A percentile compares a stretch with the other conserved stretches of the same genome.
These are phyloP conservation scores for Termitomyces heimii DNA, from an alignment of 768 basidiomycete genomes.

Conservation along the genomic window DNA sequence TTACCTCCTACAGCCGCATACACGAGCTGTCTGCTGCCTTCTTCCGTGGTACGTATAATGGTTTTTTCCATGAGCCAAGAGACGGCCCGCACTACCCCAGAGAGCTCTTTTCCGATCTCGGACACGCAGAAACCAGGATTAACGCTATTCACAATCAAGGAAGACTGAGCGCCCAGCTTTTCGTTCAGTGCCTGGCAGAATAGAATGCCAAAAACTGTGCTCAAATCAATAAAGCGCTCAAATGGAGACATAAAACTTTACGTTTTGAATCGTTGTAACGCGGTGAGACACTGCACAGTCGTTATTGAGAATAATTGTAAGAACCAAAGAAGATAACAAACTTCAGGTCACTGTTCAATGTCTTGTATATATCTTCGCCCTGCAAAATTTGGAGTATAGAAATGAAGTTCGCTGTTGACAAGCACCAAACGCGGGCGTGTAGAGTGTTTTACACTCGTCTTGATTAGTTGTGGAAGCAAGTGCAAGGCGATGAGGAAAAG, in stretches of 20 bases:
- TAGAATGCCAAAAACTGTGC: conserved; percentile 30
- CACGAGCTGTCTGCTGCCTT: conserved; percentile 9
- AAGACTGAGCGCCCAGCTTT: conserved; percentile 15
- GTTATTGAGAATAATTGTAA: too few relatives aligned
- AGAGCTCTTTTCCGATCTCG: conserved; percentile 22
- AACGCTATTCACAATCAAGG: conserved; percentile 26
- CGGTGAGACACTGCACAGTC: not conserved
- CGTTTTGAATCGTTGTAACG: not conserved
- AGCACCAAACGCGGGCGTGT: conserved; percentile 32
- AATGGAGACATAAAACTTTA: too few relatives aligned
- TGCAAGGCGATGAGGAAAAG: conserved; percentile 32
- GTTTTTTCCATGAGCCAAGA: conserved; percentile 19
- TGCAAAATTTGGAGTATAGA: too few relatives aligned
- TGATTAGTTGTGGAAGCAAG: conserved; percentile 35
- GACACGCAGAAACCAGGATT: conserved; percentile 38
- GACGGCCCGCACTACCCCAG: conserved; percentile 11
- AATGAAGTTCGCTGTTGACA: conserved; percentile 39
- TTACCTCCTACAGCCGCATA: conserved; percentile 7
- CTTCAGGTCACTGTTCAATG: too few relatives aligned
- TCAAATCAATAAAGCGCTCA: too few relatives aligned
- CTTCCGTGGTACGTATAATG: conserved; percentile 20
- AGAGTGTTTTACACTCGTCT: conserved; percentile 24
- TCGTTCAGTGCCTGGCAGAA: conserved; percentile 28
- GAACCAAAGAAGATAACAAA: too few relatives aligned
- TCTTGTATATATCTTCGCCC: conserved; percentile 11